Evolutionary conservation across 352 stramenopile species (phyloP).

Genomic region (Paralagenidium karlingii): DNA sequence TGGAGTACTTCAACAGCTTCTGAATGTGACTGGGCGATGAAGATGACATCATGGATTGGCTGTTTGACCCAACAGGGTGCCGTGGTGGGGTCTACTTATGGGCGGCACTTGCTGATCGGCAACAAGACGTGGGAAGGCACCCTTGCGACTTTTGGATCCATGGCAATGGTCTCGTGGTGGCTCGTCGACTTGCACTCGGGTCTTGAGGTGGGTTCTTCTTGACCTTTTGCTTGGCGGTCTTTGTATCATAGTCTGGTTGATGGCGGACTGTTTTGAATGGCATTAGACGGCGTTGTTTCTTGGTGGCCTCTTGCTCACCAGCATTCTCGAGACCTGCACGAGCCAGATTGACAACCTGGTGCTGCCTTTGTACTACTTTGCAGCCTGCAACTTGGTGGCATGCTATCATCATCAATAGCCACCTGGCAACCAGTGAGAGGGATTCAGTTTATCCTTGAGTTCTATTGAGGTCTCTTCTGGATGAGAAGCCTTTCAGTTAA

Average conservation of each 20-base stretch:
- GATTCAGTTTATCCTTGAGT: too few species aligned
- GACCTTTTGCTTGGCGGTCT: not conserved
- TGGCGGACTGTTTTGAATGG: too few species aligned
- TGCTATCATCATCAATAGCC: slow-evolving; percentile 22
- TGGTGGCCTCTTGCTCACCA: slow-evolving; percentile 29
- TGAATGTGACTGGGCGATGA: not conserved
- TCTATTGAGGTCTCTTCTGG: too few species aligned
- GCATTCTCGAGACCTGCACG: slow-evolving; percentile 47
- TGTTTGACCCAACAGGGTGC: slow-evolving; percentile 20
- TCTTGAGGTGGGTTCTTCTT: not conserved
- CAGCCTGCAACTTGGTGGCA: slow-evolving; percentile 29
- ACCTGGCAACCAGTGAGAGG: too few species aligned
- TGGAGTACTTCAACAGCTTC: not conserved
- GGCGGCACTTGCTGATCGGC: slow-evolving; percentile 34
- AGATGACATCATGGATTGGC: too few species aligned
- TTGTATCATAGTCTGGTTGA: slow-evolving; percentile 2
- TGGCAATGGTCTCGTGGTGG: slow-evolving; percentile 25
- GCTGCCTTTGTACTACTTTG: slow-evolving; percentile 56
- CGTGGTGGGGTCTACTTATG: slow-evolving; percentile 34
- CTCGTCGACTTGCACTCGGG: slow-evolving; percentile 27
- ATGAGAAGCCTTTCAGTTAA: too few species aligned
- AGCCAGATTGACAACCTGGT: slow-evolving; percentile 79
- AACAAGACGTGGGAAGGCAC: slow-evolving; percentile 58
- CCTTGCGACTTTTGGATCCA: slow-evolving; percentile 42
- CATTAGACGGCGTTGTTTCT: slow-evolving; percentile 15